A percentile compares a stretch with the other conserved stretches of the same genome.
phyloP scores from a whole-genome alignment of 768 basidiomycete species.

The Mycena olivaceomarginata region DNA sequence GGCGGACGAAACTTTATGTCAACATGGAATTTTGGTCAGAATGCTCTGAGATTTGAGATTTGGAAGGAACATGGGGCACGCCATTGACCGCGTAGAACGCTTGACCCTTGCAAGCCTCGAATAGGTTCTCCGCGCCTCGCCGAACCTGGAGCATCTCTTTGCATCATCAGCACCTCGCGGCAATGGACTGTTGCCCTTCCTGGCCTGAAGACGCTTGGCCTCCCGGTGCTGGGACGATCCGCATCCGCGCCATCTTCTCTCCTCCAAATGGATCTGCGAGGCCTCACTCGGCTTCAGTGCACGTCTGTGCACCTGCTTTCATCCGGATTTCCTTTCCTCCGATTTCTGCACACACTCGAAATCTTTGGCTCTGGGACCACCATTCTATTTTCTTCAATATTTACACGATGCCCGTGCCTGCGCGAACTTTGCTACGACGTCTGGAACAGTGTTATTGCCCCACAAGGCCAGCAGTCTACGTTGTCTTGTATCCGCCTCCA shows the following conservation, averaged over 20 bases:
- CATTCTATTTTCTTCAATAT: neutral
- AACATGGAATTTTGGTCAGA: too few species aligned
- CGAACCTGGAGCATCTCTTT: slow-evolving; percentile 15
- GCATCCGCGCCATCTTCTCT: neutral
- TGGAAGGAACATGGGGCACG: too few species aligned
- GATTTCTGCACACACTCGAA: slow-evolving; percentile 4
- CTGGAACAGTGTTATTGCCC: neutral
- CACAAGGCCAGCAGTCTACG: neutral
- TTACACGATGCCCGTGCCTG: slow-evolving; percentile 3
- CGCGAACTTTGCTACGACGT: slow-evolving; percentile 6
- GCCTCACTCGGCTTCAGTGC: slow-evolving; percentile 13
- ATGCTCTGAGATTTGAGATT: too few species aligned
- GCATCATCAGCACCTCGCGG: slow-evolving; percentile 5
- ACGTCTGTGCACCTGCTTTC: neutral
- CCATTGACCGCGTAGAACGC: too few species aligned
- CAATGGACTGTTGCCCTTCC: neutral
- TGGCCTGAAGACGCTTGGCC: slow-evolving; percentile 19
- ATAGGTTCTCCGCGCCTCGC: slow-evolving; percentile 7
- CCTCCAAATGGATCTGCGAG: slow-evolving; percentile 1
- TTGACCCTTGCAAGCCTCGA: too few species aligned
- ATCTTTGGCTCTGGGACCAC: slow-evolving; percentile 8
- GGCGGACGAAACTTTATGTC: too few species aligned
- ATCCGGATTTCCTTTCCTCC: neutral
- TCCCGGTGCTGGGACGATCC: slow-evolving; percentile 19
- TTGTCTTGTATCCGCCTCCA: neutral